phyloP scores from a whole-genome alignment of 106 monocot genomes.

The Vanilla planifolia region DNA sequence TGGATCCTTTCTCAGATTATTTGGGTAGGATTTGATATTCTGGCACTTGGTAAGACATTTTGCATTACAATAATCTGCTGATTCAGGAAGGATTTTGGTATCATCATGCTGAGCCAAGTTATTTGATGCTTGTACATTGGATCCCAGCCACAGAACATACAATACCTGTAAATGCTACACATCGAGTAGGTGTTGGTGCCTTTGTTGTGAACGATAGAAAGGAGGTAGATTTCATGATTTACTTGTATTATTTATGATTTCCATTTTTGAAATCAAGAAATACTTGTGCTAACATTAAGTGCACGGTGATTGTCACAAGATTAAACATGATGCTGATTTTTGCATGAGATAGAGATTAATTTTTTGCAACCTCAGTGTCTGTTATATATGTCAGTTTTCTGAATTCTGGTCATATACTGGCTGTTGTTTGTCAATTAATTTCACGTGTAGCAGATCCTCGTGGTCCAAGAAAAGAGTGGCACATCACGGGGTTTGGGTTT shows the following conservation, averaged over 20 bases:
- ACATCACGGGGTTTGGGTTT: constrained; percentile 48
- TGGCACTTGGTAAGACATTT: too few relatives aligned
- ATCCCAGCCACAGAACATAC: constrained; percentile 72
- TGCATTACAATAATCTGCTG: neutral
- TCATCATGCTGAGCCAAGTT: constrained; percentile 88
- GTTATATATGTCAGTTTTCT: neutral
- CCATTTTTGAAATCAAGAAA: neutral
- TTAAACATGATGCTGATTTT: neutral
- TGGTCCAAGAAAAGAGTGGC: constrained; percentile 86
- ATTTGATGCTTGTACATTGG: constrained; percentile 95
- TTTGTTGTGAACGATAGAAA: constrained; percentile 78
- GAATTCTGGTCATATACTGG: neutral
- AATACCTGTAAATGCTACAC: constrained; percentile 79
- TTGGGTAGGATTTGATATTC: too few relatives aligned
- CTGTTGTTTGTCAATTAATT: constrained; percentile 2
- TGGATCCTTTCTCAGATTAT: too few relatives aligned
- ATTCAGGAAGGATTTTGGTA: constrained; percentile 95
- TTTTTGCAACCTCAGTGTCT: neutral
- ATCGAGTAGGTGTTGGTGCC: constrained; percentile 88
- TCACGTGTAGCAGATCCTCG: constrained; percentile 53
- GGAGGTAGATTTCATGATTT: constrained; percentile 40
- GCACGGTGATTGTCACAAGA: neutral
- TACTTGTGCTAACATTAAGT: neutral
- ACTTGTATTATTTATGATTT: too few relatives aligned
- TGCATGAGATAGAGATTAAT: neutral